Evolutionary conservation across 169 alveolate genomes (phyloP).

Genomic region (Plasmodium knowlesi): DNA sequence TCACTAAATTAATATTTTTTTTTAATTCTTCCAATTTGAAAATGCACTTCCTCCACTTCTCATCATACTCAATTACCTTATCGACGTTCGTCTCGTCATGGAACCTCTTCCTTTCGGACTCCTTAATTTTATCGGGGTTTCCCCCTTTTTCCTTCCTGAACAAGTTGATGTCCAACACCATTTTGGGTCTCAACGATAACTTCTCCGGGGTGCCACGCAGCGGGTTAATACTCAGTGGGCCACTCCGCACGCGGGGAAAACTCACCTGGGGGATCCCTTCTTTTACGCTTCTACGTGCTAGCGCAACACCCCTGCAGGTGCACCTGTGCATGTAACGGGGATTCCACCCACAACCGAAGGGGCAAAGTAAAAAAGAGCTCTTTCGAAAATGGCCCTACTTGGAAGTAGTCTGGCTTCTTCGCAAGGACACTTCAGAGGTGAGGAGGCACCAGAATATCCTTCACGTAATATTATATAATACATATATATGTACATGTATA

Average conservation of each 20-base stretch:
- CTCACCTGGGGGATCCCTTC: not conserved
- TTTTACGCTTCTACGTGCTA: not conserved
- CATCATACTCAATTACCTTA: slow-evolving; percentile 85
- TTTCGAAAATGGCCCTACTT: not conserved
- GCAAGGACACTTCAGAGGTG: not conserved
- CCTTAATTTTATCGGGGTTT: slow-evolving; percentile 74
- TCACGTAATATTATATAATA: not conserved
- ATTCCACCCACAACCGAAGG: not conserved
- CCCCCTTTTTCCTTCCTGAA: slow-evolving; percentile 82
- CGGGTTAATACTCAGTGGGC: not conserved
- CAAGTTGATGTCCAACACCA: slow-evolving; percentile 84
- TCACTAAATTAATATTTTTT: slow-evolving; percentile 78
- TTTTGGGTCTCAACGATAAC: not conserved
- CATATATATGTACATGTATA: not conserved
- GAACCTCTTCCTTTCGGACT: slow-evolving; percentile 82
- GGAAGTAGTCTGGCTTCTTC: not conserved
- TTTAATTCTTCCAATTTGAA: slow-evolving; percentile 85
- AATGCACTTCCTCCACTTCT: slow-evolving; percentile 87
- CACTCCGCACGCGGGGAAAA: not conserved
- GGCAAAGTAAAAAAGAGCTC: not conserved
- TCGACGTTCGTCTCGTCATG: slow-evolving; percentile 80
- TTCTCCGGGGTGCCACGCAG: not conserved
- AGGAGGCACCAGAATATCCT: not conserved
- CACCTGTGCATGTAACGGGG: not conserved
- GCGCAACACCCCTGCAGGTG: not conserved